Evolutionary conservation across 2,329 filamentous ascomycete species (phyloP), one percentile per base, ranked within the genome.

Genomic region (Meredithiella fracta): DNA sequence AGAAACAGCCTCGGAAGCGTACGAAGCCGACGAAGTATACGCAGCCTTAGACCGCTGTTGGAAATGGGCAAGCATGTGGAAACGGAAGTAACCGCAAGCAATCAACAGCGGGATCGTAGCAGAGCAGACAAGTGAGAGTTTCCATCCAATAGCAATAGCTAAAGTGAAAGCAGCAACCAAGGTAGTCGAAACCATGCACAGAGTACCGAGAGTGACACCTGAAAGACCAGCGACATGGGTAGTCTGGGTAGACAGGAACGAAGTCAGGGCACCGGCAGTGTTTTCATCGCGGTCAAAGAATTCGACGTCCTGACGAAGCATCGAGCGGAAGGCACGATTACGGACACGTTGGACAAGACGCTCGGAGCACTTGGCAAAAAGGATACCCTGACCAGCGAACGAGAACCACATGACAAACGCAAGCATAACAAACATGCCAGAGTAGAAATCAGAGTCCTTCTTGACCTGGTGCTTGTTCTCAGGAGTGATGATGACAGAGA

Each of bases 231-330:
- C 85, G 29, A 96, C 76, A 64, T 94, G 84, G 0, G 88, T 95
- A 0, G 90, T 90, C 68, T 95, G 86, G 0, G 87, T 94, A 1
- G 86, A 90, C 11, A 96, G 72, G 69, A 94, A 92, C 0, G 85
- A 87, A 0, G 89, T 95, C 62, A 98, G 72, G 0, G 89, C 85
- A 61, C 92, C 92, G 5, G 88, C 83, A 5, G 85, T 89, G 66
- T 97, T 94, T 67, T 92, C 85, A 60, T 94, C 86, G 47, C 75
- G 76, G 67, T 97, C 92, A 63, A 96, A 98, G 68, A 90, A 97
- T 26, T 81, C 73, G 58, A 97, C 90, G 60, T 97, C 92, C 68
- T 97, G 91, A 61, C 90, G 85, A 53, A 97, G 79, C 72, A 97
- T 88, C 23, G 83, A 76, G 31, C 90, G 78, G 73, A 98, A 96